Evolutionary conservation across 139 green algal genomes (phyloP), one percentile per base, ranked within the genome.

Genomic region (Closterium sp.): DNA sequence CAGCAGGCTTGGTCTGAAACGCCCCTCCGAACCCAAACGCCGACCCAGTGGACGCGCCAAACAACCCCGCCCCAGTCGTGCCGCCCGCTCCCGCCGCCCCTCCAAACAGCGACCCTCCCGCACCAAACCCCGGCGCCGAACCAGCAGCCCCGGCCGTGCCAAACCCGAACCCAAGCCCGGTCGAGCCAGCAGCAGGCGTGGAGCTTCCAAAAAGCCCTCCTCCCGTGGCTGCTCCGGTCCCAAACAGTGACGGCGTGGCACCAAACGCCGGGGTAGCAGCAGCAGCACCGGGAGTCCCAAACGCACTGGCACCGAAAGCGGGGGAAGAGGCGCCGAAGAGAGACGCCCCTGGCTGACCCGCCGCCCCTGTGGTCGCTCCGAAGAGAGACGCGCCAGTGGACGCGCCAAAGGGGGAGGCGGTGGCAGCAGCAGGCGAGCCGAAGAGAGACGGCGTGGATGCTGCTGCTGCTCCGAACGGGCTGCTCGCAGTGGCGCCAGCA

Each of bases 231-330:
- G 85, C 28, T 13, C 85, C 85, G 31, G 84, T 91, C 31, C 95
- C 95, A 91, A 97, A 97, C 13, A 96, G 85, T 0, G 92, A 94
- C 3, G 93, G 89, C 2, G 93, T 94, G 21, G 96, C 90, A 29
- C 89, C 89, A 73, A 91, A 87, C 27, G 88, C 45, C 24, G 90
- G 32, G 0, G 88, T 89, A n/a, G 91, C 28, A 91, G 29, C 89
- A 32, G 89, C 62, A 28, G 90, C 19, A 0, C 62, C 62, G 2
- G 62, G 62, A 27, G 62, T 79, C 17, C 62, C 62, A 79, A 79
- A 79, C 62, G 62, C 62, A 13, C 62, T 5, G 19, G 62, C 17
- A 5, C 62, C 62, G 27, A 79, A 79, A 13, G 62, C 62, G 2
- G 62, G 62, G 17, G 62, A 79, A 1, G 62, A 79, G 17, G 62